A percentile compares a stretch with the other conserved stretches of the same genome.
Conservation (phyloP, 345 rosid species). For the Hevea brasiliensis region DNA sequence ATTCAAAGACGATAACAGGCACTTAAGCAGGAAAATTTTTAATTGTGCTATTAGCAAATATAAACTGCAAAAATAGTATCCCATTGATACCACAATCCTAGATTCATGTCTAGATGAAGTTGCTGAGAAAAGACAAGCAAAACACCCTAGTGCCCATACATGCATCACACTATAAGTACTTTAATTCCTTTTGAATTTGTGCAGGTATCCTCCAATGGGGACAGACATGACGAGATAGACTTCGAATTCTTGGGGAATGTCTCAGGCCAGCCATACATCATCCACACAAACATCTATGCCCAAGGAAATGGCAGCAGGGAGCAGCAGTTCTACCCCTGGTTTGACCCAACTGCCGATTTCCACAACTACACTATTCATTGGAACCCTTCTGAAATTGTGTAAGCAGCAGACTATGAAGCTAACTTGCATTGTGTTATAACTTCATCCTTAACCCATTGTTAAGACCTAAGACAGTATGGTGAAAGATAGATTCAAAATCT, state of each 20-base stretch:
- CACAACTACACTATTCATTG: constrained; percentile 82
- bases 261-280: constrained; percentile 63
- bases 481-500: background rate
- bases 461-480: background rate
- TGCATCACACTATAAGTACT: no score
- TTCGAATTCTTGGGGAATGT: constrained; percentile 72
- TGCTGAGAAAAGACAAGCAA: no score
- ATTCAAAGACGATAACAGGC: background rate
- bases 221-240: constrained; percentile 68
- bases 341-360: constrained; percentile 60
- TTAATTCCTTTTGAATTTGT: constrained; percentile 2
- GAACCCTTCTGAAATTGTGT: constrained; percentile 65
- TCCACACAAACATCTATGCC: constrained; percentile 67
- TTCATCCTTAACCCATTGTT: background rate
- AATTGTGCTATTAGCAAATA: background rate
- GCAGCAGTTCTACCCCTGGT: constrained; percentile 62
- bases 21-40: background rate
- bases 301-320: constrained; percentile 66
- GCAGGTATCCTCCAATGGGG: constrained; percentile 60
- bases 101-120: background rate
- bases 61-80: no score
- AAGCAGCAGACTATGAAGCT: constrained; percentile 25
- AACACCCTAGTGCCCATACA: background rate
- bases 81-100: background rate
- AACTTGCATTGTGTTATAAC: background rate